Percentiles rank a stretch among this genome's conserved stretches.
phyloP scores from a whole-genome alignment of 495 filamentous ascomycete species.

The Trichoderma orchidacearum region DNA sequence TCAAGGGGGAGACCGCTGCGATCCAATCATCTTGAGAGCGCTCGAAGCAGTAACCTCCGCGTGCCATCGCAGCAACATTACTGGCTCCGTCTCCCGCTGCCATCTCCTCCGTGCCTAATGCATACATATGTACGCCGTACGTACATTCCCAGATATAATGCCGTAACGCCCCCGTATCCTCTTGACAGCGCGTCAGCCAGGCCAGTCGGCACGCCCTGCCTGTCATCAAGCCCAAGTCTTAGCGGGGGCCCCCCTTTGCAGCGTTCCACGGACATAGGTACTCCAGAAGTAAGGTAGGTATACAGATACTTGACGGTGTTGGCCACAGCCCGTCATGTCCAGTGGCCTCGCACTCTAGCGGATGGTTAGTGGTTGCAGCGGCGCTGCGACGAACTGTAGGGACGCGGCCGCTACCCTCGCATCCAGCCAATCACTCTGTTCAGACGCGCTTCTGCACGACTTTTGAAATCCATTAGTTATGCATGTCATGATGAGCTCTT shows the following conservation, averaged over 20 bases:
- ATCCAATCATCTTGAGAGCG: background rate
- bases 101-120: too few species aligned
- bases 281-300: too few species aligned
- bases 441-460: slow-evolving; percentile 21
- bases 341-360: background rate
- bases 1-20: too few species aligned
- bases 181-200: slow-evolving; percentile 6
- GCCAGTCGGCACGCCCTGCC: slow-evolving; percentile 8
- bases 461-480: slow-evolving; percentile 18
- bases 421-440: slow-evolving; percentile 15
- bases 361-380: background rate
- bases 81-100: too few species aligned
- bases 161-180: slow-evolving; percentile 4
- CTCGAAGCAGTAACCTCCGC: background rate
- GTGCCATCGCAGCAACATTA: background rate
- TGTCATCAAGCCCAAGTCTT: background rate
- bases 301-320: too few species aligned
- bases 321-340: too few species aligned
- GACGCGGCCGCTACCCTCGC: slow-evolving; percentile 9
- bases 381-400: slow-evolving; percentile 8
- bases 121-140: too few species aligned
- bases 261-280: too few species aligned
- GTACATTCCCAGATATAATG: too few species aligned
- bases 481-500: slow-evolving; percentile 15
- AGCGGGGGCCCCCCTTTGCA: too few species aligned